phyloP scores from a whole-genome alignment of 108 stramenopile genomes.

The Thalassiosira profunda region DNA sequence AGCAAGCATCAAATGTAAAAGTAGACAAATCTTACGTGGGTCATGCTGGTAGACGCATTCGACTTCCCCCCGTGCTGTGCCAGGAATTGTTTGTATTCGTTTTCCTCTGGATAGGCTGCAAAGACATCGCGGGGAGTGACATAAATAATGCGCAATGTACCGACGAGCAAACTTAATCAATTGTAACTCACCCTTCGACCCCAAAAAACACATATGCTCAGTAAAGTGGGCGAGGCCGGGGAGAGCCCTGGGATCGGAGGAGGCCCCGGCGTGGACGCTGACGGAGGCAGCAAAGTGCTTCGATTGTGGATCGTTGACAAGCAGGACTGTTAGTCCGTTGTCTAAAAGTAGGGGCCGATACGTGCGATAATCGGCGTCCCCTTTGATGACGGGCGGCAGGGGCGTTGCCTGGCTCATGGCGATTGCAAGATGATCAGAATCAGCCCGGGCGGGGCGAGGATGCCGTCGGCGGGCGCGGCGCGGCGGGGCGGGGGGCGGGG shows the following conservation, averaged over 20 bases:
- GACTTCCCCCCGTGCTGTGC: constrained; percentile 77
- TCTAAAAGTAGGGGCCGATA: constrained; percentile 65
- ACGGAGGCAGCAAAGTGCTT: constrained; percentile 84
- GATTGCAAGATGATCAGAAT: no score
- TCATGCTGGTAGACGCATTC: constrained; percentile 89
- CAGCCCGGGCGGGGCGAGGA: no score
- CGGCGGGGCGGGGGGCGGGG: no score
- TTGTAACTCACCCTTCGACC: constrained; percentile 71
- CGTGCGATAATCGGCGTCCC: constrained; percentile 75
- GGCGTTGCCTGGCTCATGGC: no score
- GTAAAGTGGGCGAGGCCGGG: constrained; percentile 92
- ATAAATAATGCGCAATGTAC: neutral
- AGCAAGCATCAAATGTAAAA: neutral
- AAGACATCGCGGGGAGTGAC: neutral
- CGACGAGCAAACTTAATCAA: no score
- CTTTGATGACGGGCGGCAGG: constrained; percentile 63
- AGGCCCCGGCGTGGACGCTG: constrained; percentile 68
- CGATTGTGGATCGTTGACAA: constrained; percentile 77
- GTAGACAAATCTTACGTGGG: constrained; percentile 5
- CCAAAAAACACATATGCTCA: constrained; percentile 95
- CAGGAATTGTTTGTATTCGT: constrained; percentile 84
- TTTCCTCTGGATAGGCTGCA: constrained; percentile 84
- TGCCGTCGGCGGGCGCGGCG: no score
- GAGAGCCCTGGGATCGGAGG: constrained; percentile 73
- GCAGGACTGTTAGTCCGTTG: constrained; percentile 42